These are phyloP conservation scores for Samsoniella hepiali DNA, from an alignment of 2,329 filamentous ascomycete genomes.

Conservation along the genomic window DNA sequence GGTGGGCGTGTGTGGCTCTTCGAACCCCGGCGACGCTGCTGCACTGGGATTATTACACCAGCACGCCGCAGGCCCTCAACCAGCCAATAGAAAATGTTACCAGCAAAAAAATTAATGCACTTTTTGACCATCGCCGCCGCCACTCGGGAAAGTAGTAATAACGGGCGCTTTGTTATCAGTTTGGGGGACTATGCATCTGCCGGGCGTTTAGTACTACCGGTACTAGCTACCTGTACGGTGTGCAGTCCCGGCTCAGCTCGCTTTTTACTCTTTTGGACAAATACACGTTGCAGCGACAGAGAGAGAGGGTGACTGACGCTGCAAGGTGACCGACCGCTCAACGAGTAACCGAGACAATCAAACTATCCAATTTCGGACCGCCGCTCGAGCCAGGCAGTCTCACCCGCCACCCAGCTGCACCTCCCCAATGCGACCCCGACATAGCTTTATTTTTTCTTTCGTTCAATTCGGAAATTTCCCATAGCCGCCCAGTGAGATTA, in stretches of 20 bases:
- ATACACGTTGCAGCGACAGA: background rate
- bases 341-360: background rate
- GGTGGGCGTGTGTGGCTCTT: slow-evolving; percentile 2
- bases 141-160: background rate
- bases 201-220: no score
- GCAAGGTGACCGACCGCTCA: background rate
- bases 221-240: background rate
- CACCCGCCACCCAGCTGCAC: background rate
- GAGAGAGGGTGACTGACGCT: background rate
- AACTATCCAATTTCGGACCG: slow-evolving; percentile 1
- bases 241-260: background rate
- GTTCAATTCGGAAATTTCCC: background rate
- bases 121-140: background rate
- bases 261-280: background rate
- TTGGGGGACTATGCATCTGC: background rate
- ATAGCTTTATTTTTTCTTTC: background rate
- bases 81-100: background rate
- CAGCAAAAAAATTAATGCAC: background rate
- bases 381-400: slow-evolving; percentile 7
- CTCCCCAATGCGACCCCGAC: background rate
- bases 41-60: background rate
- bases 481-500: background rate
- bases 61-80: background rate
- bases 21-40: background rate
- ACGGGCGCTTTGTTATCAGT: background rate